A percentile compares a stretch with the other conserved stretches of the same genome.
Conservation (phyloP, 1,139 yeast species). For the Candida pseudocylindracea region DNA sequence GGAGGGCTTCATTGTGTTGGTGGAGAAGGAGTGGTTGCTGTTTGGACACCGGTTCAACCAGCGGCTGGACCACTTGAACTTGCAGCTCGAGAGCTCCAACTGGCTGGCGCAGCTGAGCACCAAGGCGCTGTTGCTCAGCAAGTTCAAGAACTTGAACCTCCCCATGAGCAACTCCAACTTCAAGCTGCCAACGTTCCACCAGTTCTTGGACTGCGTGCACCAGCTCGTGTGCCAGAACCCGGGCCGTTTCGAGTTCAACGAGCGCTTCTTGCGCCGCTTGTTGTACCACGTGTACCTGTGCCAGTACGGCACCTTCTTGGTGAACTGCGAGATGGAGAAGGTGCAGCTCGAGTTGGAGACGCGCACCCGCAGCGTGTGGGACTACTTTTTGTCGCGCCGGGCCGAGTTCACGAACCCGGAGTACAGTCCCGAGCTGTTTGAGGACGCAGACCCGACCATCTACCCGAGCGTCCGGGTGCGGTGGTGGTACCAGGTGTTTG, state of each 20-base stretch:
- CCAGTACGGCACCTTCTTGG: slow-evolving; percentile 81
- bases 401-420: slow-evolving; percentile 41
- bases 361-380: slow-evolving; percentile 75
- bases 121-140: not conserved
- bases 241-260: slow-evolving; percentile 60
- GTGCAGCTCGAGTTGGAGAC: slow-evolving; percentile 10
- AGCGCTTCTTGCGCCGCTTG: slow-evolving; percentile 62
- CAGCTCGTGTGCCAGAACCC: slow-evolving; percentile 62
- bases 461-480: slow-evolving; percentile 11
- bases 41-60: slow-evolving; percentile 85
- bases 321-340: slow-evolving; percentile 47
- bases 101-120: slow-evolving; percentile 5
- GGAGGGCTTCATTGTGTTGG: slow-evolving; percentile 63
- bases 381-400: slow-evolving; percentile 61
- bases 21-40: slow-evolving; percentile 90
- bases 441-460: slow-evolving; percentile 19
- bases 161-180: slow-evolving; percentile 12
- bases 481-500: slow-evolving; percentile 81
- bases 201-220: slow-evolving; percentile 74
- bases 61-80: slow-evolving; percentile 39
- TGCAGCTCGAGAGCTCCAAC: no score
- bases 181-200: slow-evolving; percentile 83
- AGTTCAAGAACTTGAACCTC: not conserved
- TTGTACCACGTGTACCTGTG: slow-evolving; percentile 82
- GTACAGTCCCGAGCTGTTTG: slow-evolving; percentile 30